Conservation (phyloP, 1,284 basidiomycete genomes). For the Cutaneotrichosporon arboriforme region DNA sequence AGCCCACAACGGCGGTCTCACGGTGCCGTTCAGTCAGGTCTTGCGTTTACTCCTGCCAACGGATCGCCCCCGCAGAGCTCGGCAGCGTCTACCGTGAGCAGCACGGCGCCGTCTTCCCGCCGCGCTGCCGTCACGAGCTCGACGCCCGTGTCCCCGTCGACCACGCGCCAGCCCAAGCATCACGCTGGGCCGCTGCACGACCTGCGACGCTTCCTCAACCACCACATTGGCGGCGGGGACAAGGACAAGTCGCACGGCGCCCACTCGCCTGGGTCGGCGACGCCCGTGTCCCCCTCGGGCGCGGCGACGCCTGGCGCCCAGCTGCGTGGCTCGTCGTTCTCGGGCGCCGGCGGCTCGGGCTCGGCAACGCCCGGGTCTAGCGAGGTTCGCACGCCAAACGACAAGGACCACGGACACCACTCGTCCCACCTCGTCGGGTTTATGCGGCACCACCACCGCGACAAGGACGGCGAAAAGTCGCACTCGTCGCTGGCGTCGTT, state of each 20-base stretch:
- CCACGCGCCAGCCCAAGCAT: conserved; percentile 45
- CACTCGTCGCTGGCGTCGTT: conserved; percentile 46
- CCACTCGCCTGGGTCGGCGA: conserved; percentile 10
- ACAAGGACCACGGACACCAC: conserved; percentile 34
- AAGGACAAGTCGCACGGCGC: not conserved
- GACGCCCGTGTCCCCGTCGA: conserved; percentile 39
- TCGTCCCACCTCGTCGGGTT: conserved; percentile 47
- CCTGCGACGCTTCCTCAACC: conserved; percentile 84
- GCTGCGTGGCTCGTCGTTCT: conserved; percentile 37
- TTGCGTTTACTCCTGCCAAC: conserved; percentile 36
- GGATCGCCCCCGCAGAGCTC: too few relatives aligned
- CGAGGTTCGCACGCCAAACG: conserved; percentile 10
- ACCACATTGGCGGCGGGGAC: conserved; percentile 60
- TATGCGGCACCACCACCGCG: conserved; percentile 47
- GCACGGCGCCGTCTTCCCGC: not conserved
- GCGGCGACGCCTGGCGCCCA: conserved; percentile 42
- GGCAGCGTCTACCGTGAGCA: too few relatives aligned
- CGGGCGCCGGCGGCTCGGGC: conserved; percentile 19
- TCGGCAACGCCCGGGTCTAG: conserved; percentile 16
- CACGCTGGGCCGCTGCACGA: conserved; percentile 68
- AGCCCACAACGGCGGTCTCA: not conserved
- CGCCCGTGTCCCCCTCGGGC: conserved; percentile 29
- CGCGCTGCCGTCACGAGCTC: conserved; percentile 21
- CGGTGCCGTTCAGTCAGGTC: conserved; percentile 22
- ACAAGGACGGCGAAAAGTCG: conserved; percentile 48